These are phyloP conservation scores for Aspergillus fijiensis DNA, from an alignment of 2,329 filamentous ascomycete genomes.

Conservation along the genomic window DNA sequence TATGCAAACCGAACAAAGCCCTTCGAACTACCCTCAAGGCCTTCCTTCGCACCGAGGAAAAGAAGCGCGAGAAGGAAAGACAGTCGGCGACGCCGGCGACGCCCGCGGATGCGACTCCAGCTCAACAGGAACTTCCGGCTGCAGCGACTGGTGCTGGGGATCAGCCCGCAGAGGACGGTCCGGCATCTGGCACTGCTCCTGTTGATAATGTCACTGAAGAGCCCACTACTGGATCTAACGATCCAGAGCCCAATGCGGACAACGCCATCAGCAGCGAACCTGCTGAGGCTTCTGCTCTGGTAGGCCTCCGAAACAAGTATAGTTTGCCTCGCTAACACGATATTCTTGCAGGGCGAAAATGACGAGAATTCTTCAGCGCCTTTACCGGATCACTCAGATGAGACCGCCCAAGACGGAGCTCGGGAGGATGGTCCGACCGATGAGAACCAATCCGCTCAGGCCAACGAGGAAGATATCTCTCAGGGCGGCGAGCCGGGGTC, in stretches of 20 bases:
- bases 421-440: slow-evolving; percentile 17
- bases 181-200: slow-evolving; percentile 10
- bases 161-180: slow-evolving; percentile 6
- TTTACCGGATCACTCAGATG: slow-evolving; percentile 9
- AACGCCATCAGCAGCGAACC: slow-evolving; percentile 7
- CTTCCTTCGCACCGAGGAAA: slow-evolving; percentile 86
- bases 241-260: slow-evolving; percentile 9
- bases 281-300: slow-evolving; percentile 17
- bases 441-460: slow-evolving; percentile 11
- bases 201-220: slow-evolving; percentile 17
- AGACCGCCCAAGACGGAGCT: slow-evolving; percentile 12
- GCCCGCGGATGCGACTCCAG: slow-evolving; percentile 22
- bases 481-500: slow-evolving; percentile 12
- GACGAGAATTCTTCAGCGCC: slow-evolving; percentile 12
- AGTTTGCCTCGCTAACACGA: background rate
- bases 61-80: slow-evolving; percentile 72
- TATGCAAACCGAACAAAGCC: slow-evolving; percentile 85
- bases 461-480: slow-evolving; percentile 16
- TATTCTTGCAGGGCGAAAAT: slow-evolving; percentile 16
- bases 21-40: slow-evolving; percentile 90
- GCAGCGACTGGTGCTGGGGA: slow-evolving; percentile 23
- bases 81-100: slow-evolving; percentile 35
- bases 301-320: slow-evolving; percentile 9
- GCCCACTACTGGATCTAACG: slow-evolving; percentile 10
- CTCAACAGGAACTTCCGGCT: slow-evolving; percentile 16